Percentiles rank a stretch among this genome's conserved stretches.
Conservation (phyloP, 2,329 filamentous ascomycete genomes). For the Fusarium udum region DNA sequence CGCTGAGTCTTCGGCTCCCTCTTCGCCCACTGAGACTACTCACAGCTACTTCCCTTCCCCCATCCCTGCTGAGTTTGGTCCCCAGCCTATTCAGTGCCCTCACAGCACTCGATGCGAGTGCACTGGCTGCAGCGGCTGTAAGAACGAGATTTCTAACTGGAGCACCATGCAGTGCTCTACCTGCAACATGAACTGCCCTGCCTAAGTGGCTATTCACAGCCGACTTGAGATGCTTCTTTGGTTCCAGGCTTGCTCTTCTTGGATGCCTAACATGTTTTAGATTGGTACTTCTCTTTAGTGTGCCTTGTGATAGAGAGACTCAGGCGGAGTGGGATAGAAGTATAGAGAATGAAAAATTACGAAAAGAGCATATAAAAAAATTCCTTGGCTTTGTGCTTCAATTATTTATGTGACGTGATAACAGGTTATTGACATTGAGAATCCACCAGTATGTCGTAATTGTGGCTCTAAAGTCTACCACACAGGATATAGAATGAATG, state of each 20-base stretch:
- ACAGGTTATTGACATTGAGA: neutral
- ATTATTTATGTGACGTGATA: neutral
- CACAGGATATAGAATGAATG: neutral
- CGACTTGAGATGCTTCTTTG: neutral
- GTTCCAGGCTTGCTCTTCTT: neutral
- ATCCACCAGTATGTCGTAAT: fast-evolving
- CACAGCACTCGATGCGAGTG: neutral
- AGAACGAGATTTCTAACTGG: neutral
- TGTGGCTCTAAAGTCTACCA: fast-evolving
- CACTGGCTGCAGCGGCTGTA: neutral
- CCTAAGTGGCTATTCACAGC: neutral
- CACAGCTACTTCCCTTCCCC: neutral
- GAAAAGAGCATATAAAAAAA: fast-evolving
- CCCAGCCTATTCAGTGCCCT: neutral
- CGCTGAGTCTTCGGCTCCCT: neutral
- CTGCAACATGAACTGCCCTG: neutral
- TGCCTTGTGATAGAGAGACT: neutral
- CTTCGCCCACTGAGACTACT: neutral
- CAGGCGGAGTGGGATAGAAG: neutral
- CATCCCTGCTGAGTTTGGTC: neutral
- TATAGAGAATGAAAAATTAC: neutral
- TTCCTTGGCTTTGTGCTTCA: fast-evolving
- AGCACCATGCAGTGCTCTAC: neutral
- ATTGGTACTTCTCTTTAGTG: neutral
- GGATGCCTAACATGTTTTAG: no score